A percentile compares a stretch with the other conserved stretches of the same genome.
Conservation (phyloP, 768 basidiomycete genomes). For the Russula compacta region DNA sequence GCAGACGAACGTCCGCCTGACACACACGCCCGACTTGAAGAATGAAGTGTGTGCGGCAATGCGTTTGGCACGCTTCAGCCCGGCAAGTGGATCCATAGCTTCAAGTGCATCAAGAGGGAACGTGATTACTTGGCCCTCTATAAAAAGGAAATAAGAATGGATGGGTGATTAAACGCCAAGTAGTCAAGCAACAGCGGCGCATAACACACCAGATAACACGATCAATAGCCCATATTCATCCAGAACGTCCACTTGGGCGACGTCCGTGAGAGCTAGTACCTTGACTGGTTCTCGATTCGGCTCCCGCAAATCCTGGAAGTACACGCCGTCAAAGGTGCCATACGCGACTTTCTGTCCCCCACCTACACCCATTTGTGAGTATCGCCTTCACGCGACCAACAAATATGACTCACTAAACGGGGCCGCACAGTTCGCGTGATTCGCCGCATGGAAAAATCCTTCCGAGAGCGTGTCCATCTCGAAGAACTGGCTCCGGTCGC, state of each 20-base stretch:
- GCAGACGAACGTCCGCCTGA: conserved; percentile 87
- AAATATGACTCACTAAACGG: conserved; percentile 58
- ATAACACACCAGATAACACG: conserved; percentile 82
- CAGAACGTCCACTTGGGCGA: conserved; percentile 90
- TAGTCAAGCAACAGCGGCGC: not conserved
- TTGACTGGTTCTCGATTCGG: conserved; percentile 74
- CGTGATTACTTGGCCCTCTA: conserved; percentile 92
- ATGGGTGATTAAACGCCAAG: not conserved
- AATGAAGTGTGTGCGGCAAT: conserved; percentile 95
- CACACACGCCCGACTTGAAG: conserved; percentile 93
- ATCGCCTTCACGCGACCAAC: not conserved
- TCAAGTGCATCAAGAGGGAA: conserved; percentile 93
- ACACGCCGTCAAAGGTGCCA: conserved; percentile 97
- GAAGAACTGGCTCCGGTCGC: conserved; percentile 79
- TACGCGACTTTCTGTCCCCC: conserved; percentile 82
- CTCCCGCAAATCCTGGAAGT: conserved; percentile 81
- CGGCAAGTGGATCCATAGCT: conserved; percentile 80
- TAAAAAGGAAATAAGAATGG: not conserved
- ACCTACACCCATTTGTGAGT: conserved; percentile 34
- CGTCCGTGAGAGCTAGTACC: conserved; percentile 81
- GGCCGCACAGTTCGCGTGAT: conserved; percentile 90
- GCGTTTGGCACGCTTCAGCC: conserved; percentile 87
- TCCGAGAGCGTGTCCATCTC: conserved; percentile 80
- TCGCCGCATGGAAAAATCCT: conserved; percentile 75
- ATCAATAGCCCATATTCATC: conserved; percentile 94